Base-by-base conservation (phyloP, 148 eudicot species). In the Camellia sinensis region DNA sequence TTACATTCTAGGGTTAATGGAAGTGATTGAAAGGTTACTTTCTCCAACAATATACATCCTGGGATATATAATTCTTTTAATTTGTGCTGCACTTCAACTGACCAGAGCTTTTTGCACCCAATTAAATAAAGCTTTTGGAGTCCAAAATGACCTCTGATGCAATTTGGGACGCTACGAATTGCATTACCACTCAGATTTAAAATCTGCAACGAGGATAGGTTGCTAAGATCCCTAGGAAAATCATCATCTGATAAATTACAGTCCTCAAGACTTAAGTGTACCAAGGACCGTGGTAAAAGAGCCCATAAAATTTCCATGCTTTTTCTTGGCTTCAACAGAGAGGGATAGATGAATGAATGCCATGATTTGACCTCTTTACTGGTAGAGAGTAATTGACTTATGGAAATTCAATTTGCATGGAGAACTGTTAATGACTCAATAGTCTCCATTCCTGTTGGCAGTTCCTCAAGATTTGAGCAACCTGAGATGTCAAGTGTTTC, bases 401-500 rank as follows among this genome's bases (percentile, higher is more conserved):
- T 15, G 3, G 0, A 0, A 60, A 3, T 60, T 60, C 22, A 0
- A 18, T 60, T 1, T 6, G 63, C 21, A 15, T 1, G 19, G 6
- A 17, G 5, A 9, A 1, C 19, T 18, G 9, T 60, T 19, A 60
- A 15, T 1, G 63, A 60, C 17, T 60, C 19, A 3, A 60, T 60
- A 1, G 15, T 60, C 19, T 0, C 0, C 63, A 60, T 3, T 0
- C 40, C 78, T 18, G 14, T 22, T 22, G 46, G 57, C 59, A 72
- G 4, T 7, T 15, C 5, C 6, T 1, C 62, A 2, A 80, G 52
- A 7, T 62, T 80, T 44, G 71, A 46, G 63, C 78, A 80, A 19
- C 72, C 82, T 46, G 69, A 72, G n/a, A 80, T 57, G 14, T 43
- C 3, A 52, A 80, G 77, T 17, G 41, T 72, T 73, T 22, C 48